A percentile compares a stretch with the other conserved stretches of the same genome.
Evolutionary conservation across 768 basidiomycete genomes (phyloP).

Genomic region (Amanita pseudoporphyria): DNA sequence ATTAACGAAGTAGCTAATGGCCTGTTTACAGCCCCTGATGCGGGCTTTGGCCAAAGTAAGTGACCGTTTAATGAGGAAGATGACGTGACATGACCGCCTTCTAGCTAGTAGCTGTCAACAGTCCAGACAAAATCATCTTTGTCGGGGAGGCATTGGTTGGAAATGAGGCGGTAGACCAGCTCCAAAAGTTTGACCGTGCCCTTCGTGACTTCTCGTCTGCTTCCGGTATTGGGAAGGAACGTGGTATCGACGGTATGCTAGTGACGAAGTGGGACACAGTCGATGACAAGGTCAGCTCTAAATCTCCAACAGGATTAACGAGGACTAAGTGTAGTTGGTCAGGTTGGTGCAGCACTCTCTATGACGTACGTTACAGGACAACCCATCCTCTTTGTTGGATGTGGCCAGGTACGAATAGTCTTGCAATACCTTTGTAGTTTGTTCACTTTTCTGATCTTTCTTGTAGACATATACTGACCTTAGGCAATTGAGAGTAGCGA

Average conservation of each 20-base stretch:
- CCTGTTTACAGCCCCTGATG: constrained; percentile 71
- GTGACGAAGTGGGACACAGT: constrained; percentile 99
- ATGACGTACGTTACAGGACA: constrained; percentile 99
- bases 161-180: constrained; percentile 97
- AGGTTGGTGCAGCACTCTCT: constrained; percentile 97
- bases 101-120: constrained; percentile 87
- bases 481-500: constrained; percentile 79
- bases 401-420: constrained; percentile 68
- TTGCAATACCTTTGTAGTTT: background rate
- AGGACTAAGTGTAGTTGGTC: constrained; percentile 5
- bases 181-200: constrained; percentile 93
- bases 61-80: constrained; percentile 1
- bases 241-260: constrained; percentile 97
- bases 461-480: constrained; percentile 92
- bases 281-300: constrained; percentile 72
- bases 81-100: background rate
- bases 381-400: constrained; percentile 96
- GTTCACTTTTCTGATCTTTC: background rate
- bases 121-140: constrained; percentile 95
- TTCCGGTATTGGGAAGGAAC: constrained; percentile 55
- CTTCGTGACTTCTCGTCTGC: constrained; percentile 85
- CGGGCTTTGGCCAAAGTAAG: constrained; percentile 89
- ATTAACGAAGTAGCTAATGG: background rate
- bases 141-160: constrained; percentile 98
- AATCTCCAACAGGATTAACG: background rate